These are phyloP conservation scores for Boletus subcaerulescens DNA, from an alignment of 768 basidiomycete species.

Conservation along the genomic window DNA sequence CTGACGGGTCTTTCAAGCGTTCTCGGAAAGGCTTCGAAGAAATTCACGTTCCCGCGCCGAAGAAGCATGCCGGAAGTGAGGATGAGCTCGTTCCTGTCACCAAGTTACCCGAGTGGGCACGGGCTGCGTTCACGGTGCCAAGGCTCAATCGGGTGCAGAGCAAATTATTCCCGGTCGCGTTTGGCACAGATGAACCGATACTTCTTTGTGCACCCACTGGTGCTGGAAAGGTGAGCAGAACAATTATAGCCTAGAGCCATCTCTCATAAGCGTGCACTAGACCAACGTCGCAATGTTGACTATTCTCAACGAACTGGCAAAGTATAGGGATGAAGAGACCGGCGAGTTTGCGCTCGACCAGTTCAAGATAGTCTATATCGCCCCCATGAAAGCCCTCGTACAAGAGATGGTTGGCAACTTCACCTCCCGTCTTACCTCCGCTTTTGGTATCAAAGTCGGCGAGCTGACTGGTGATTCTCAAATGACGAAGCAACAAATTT, in stretches of 20 bases:
- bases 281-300: constrained; percentile 98
- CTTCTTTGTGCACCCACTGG: constrained; percentile 97
- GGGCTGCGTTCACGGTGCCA: constrained; percentile 78
- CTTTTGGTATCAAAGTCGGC: constrained; percentile 79
- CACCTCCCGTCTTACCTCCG: constrained; percentile 57
- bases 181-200: constrained; percentile 92
- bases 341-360: constrained; percentile 80
- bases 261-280: constrained; percentile 39
- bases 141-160: constrained; percentile 90
- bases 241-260: neutral
- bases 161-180: constrained; percentile 89
- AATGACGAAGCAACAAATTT: constrained; percentile 96
- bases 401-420: constrained; percentile 99
- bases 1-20: constrained; percentile 96
- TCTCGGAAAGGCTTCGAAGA: constrained; percentile 97
- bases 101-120: constrained; percentile 81
- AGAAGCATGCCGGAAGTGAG: constrained; percentile 60
- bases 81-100: constrained; percentile 72
- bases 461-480: constrained; percentile 97
- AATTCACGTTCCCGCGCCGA: constrained; percentile 93
- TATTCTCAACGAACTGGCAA: constrained; percentile 85
- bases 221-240: constrained; percentile 84
- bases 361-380: constrained; percentile 97
- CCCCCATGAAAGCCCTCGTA: constrained; percentile 98
- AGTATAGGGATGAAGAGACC: constrained; percentile 80